Conservation (phyloP, 2,329 filamentous ascomycete genomes). For the Colletotrichum brevisporum region DNA sequence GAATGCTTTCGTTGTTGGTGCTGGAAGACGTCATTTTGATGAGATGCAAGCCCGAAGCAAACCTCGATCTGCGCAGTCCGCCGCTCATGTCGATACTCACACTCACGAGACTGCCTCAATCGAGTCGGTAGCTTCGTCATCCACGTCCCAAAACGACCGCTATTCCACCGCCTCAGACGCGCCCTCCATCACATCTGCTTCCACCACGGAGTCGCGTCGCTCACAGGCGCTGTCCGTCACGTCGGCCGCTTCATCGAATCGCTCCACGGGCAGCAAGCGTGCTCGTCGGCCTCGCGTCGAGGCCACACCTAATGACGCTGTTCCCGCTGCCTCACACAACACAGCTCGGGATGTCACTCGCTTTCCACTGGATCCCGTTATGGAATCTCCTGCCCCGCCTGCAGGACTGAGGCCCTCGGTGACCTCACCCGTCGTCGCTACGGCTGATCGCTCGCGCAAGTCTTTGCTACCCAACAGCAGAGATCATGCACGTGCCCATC, state of each 20-base stretch:
- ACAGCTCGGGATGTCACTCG: neutral
- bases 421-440: slow-evolving; percentile 13
- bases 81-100: neutral
- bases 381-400: neutral
- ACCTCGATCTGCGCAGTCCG: neutral
- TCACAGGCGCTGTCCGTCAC: slow-evolving; percentile 8
- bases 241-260: neutral
- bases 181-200: slow-evolving; percentile 15
- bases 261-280: slow-evolving; percentile 12
- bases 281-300: slow-evolving; percentile 12
- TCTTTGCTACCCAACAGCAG: slow-evolving; percentile 5
- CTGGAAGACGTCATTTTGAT: neutral
- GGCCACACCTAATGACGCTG: neutral
- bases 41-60: neutral
- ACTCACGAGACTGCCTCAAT: slow-evolving; percentile 11
- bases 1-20: neutral
- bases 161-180: slow-evolving; percentile 2
- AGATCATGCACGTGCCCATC: neutral
- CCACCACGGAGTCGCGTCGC: slow-evolving; percentile 11
- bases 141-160: slow-evolving; percentile 11
- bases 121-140: slow-evolving; percentile 1
- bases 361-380: slow-evolving; percentile 7
- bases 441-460: neutral
- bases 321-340: neutral
- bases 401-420: neutral